These are phyloP conservation scores for Nicotiana undulata DNA, from an alignment of 257 asterid genomes.

Conservation along the genomic window DNA sequence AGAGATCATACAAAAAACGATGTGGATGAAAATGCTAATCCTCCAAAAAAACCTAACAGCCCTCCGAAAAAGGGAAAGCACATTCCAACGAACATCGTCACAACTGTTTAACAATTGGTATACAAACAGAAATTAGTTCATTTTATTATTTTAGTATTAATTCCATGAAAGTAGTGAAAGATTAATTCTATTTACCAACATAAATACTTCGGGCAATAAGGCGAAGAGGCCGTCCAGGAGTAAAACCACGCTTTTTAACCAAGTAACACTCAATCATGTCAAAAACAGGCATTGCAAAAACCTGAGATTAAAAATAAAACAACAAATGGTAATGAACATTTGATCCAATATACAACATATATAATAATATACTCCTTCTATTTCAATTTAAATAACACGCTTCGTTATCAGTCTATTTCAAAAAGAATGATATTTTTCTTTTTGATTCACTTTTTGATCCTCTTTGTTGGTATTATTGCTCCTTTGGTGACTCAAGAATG, in stretches of 20 bases:
- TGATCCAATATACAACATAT: too few species aligned
- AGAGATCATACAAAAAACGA: slow-evolving; percentile 26
- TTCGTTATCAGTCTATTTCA: too few species aligned
- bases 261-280: slow-evolving; percentile 30
- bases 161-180: not conserved
- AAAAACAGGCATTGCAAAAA: slow-evolving; percentile 47
- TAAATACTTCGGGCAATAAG: slow-evolving; percentile 26
- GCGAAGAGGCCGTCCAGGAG: slow-evolving; percentile 30
- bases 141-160: not conserved
- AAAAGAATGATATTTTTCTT: too few species aligned
- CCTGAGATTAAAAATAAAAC: slow-evolving; percentile 12
- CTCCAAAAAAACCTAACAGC: slow-evolving; percentile 41
- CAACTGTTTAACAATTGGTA: slow-evolving; percentile 13
- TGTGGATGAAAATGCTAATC: slow-evolving; percentile 30
- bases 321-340: not conserved
- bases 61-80: slow-evolving; percentile 43
- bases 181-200: slow-evolving; percentile 23
- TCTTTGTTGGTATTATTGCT: too few species aligned
- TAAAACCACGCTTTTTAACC: slow-evolving; percentile 15
- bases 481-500: too few species aligned
- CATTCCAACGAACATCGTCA: slow-evolving; percentile 25
- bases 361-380: too few species aligned
- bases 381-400: too few species aligned
- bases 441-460: too few species aligned
- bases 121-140: not conserved